These are phyloP conservation scores for Trichomonas vaginalis DNA, from an alignment of 208 protist species.

Conservation along the genomic window DNA sequence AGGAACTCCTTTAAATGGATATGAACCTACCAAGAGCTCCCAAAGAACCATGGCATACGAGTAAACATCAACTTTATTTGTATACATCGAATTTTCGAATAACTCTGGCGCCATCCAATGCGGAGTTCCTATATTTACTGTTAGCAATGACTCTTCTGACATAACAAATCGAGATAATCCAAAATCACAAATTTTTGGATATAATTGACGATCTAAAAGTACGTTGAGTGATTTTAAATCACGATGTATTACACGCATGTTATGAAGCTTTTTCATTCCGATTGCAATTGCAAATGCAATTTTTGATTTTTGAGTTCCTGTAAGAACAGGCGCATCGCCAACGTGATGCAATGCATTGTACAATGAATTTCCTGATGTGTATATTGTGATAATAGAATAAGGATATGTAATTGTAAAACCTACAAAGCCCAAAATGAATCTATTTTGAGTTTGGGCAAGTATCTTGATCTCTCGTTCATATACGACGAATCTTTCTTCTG, in stretches of 20 bases:
- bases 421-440: background rate
- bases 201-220: background rate
- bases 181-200: constrained; percentile 12
- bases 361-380: background rate
- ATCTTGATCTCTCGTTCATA: background rate
- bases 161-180: background rate
- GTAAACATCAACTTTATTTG: constrained; percentile 14
- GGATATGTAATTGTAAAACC: background rate
- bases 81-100: background rate
- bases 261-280: background rate
- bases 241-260: background rate
- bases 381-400: background rate
- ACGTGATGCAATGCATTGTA: background rate
- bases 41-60: background rate
- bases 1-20: background rate
- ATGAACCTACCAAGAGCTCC: background rate
- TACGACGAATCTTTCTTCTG: background rate
- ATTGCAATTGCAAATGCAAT: background rate
- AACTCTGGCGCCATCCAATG: background rate
- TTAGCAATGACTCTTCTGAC: background rate
- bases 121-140: background rate
- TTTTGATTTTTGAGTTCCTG: background rate
- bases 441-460: background rate
- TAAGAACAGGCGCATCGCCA: background rate
- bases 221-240: constrained; percentile 2